Percentiles rank a stretch among this genome's conserved stretches.
Conservation (phyloP, 495 filamentous ascomycete species). For the Daldinia decipiens region DNA sequence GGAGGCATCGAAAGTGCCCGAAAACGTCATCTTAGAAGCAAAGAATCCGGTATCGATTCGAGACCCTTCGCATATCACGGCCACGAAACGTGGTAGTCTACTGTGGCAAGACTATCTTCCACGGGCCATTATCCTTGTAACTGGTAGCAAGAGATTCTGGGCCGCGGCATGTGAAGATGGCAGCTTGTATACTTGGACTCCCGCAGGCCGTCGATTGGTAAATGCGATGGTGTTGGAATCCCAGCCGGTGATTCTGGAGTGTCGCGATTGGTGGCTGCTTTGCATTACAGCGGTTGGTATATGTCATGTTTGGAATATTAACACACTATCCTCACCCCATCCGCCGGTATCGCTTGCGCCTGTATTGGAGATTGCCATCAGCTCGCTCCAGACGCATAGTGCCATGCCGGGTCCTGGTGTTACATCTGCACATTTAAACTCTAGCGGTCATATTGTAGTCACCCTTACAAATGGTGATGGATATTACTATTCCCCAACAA, state of each 20-base stretch:
- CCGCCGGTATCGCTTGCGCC: slow-evolving; percentile 91
- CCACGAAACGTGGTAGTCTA: slow-evolving; percentile 81
- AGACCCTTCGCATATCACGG: slow-evolving; percentile 84
- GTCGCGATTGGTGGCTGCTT: slow-evolving; percentile 86
- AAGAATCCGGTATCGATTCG: slow-evolving; percentile 66
- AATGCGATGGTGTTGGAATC: slow-evolving; percentile 88
- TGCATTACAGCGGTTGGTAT: slow-evolving; percentile 88
- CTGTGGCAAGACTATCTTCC: slow-evolving; percentile 96
- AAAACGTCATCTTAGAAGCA: slow-evolving; percentile 64
- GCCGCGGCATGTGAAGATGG: slow-evolving; percentile 93
- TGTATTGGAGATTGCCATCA: slow-evolving; percentile 82
- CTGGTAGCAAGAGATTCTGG: slow-evolving; percentile 92
- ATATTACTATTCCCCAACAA: slow-evolving; percentile 80
- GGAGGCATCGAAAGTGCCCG: slow-evolving; percentile 69
- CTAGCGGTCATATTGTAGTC: slow-evolving; percentile 81
- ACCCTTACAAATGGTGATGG: slow-evolving; percentile 93
- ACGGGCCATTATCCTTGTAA: slow-evolving; percentile 80
- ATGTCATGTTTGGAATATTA: slow-evolving; percentile 94
- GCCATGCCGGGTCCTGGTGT: slow-evolving; percentile 79
- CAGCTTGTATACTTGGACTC: slow-evolving; percentile 91
- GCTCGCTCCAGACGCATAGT: slow-evolving; percentile 71
- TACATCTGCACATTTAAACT: slow-evolving; percentile 90
- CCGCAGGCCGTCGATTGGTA: slow-evolving; percentile 85
- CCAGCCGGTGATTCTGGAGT: slow-evolving; percentile 93
- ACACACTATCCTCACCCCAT: slow-evolving; percentile 83